Percentiles rank a stretch among this genome's conserved stretches.
phyloP scores from a whole-genome alignment of 371 early-diverging fungal genomes.

The Syncephalastrum contaminatum region DNA sequence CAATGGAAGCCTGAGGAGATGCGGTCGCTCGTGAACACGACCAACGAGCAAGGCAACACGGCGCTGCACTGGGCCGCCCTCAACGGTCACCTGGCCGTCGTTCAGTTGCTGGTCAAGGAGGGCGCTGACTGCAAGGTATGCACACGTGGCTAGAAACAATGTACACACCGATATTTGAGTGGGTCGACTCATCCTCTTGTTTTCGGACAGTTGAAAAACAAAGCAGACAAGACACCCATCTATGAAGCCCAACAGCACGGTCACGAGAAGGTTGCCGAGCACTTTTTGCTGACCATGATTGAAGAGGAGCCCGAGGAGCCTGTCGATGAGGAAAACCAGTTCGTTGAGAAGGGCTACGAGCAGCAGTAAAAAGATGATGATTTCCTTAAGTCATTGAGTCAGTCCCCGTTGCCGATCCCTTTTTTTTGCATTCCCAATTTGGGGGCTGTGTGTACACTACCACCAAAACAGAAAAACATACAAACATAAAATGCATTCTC shows the following conservation, averaged over 20 bases:
- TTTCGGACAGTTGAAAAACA: slow-evolving; percentile 58
- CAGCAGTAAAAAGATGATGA: slow-evolving; percentile 2
- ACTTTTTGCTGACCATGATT: slow-evolving; percentile 57
- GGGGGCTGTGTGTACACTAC: slow-evolving; percentile 7
- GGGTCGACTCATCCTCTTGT: background rate
- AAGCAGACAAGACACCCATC: slow-evolving; percentile 57
- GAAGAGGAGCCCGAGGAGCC: slow-evolving; percentile 55
- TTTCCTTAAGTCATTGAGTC: background rate
- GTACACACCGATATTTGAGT: slow-evolving; percentile 6
- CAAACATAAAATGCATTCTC: background rate
- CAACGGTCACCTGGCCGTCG: slow-evolving; percentile 74
- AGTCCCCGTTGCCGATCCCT: background rate
- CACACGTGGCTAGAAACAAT: slow-evolving; percentile 1
- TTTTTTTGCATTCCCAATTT: slow-evolving; percentile 10
- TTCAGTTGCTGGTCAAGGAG: slow-evolving; percentile 53
- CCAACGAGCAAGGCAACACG: slow-evolving; percentile 75
- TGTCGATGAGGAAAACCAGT: slow-evolving; percentile 48
- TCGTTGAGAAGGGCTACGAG: slow-evolving; percentile 40
- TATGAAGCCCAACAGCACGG: slow-evolving; percentile 66
- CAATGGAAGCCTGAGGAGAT: slow-evolving; percentile 15
- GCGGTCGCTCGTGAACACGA: slow-evolving; percentile 49
- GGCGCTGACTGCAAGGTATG: slow-evolving; percentile 69
- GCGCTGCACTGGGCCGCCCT: slow-evolving; percentile 89
- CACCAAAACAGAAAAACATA: slow-evolving; percentile 3
- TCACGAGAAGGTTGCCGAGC: slow-evolving; percentile 66